A percentile compares a stretch with the other conserved stretches of the same genome.
These are phyloP conservation scores for Marasmius oreades DNA, from an alignment of 1,284 basidiomycete genomes.

Conservation along the genomic window DNA sequence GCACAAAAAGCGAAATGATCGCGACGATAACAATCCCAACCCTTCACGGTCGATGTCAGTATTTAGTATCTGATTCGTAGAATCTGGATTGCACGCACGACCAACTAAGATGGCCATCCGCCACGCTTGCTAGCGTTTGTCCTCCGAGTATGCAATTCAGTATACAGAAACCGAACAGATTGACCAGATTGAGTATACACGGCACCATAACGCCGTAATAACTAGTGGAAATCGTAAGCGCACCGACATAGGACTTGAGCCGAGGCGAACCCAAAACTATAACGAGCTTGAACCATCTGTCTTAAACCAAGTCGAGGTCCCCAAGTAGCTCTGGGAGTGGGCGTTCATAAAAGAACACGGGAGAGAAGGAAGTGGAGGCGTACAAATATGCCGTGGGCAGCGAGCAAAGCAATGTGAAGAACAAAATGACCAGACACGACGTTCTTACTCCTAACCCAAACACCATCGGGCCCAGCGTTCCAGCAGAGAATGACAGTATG, in stretches of 20 bases:
- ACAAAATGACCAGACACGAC: slow-evolving; percentile 70
- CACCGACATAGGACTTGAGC: too few relatives aligned
- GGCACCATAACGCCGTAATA: slow-evolving; percentile 67
- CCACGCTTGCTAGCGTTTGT: slow-evolving; percentile 73
- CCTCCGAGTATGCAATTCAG: slow-evolving; percentile 79
- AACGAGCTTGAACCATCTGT: slow-evolving; percentile 83
- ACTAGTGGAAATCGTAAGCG: too few relatives aligned
- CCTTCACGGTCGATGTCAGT: slow-evolving; percentile 30
- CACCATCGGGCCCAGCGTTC: slow-evolving; percentile 65
- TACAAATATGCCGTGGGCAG: slow-evolving; percentile 59
- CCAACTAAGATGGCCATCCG: slow-evolving; percentile 62
- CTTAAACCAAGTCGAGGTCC: slow-evolving; percentile 82
- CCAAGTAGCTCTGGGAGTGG: slow-evolving; percentile 68
- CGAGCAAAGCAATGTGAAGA: slow-evolving; percentile 66
- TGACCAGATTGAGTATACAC: slow-evolving; percentile 60
- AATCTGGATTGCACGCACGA: slow-evolving; percentile 39
- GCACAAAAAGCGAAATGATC: slow-evolving; percentile 69
- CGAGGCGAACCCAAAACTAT: slow-evolving; percentile 77
- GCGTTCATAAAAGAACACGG: not conserved
- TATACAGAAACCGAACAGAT: slow-evolving; percentile 72
- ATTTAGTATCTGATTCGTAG: slow-evolving; percentile 6
- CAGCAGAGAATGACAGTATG: slow-evolving; percentile 77
- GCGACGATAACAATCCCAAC: slow-evolving; percentile 90
- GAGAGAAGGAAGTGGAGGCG: slow-evolving; percentile 22
- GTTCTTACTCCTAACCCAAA: slow-evolving; percentile 71